phyloP scores from a whole-genome alignment of 352 stramenopile species.

The Paralagenidium karlingii region DNA sequence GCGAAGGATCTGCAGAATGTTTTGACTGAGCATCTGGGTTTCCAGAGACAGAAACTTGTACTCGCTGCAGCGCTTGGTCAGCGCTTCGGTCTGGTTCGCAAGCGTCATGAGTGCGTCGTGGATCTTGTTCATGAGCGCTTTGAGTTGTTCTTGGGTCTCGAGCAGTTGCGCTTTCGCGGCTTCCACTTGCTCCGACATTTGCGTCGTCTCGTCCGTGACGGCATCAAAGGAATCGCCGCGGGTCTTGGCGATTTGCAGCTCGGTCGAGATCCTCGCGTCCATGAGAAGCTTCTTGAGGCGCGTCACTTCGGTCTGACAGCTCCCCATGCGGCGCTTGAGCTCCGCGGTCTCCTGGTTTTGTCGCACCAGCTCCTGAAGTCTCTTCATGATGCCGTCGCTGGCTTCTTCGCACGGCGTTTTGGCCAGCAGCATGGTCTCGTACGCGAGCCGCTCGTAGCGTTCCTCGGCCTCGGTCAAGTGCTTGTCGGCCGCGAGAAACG shows the following conservation, averaged over 20 bases:
- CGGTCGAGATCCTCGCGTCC: slow-evolving; percentile 18
- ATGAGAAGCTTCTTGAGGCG: slow-evolving; percentile 31
- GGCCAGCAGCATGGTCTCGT: slow-evolving; percentile 42
- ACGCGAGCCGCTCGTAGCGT: slow-evolving; percentile 48
- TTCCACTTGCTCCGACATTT: slow-evolving; percentile 14
- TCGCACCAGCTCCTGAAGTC: slow-evolving; percentile 17
- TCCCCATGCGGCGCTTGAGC: slow-evolving; percentile 17
- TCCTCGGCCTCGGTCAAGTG: slow-evolving; percentile 43
- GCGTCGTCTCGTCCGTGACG: neutral
- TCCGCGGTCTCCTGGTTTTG: slow-evolving; percentile 25
- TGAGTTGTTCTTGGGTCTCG: slow-evolving; percentile 30
- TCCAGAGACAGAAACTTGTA: slow-evolving; percentile 21
- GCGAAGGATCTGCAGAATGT: slow-evolving; percentile 13
- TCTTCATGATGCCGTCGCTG: slow-evolving; percentile 19
- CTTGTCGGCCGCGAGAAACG: slow-evolving; percentile 42
- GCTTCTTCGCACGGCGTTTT: slow-evolving; percentile 43
- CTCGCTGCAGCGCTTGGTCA: slow-evolving; percentile 13
- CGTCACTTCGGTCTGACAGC: slow-evolving; percentile 19
- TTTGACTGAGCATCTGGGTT: slow-evolving; percentile 7
- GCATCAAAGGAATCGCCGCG: too few species aligned
- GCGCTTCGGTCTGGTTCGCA: slow-evolving; percentile 24
- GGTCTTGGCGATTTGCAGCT: slow-evolving; percentile 23
- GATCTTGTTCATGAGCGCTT: slow-evolving; percentile 19
- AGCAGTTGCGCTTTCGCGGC: slow-evolving; percentile 23
- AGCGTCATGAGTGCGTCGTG: slow-evolving; percentile 33